Evolutionary conservation across 2,329 filamentous ascomycete species (phyloP), one percentile per base, ranked within the genome.

Genomic region (Aspergillus persii): DNA sequence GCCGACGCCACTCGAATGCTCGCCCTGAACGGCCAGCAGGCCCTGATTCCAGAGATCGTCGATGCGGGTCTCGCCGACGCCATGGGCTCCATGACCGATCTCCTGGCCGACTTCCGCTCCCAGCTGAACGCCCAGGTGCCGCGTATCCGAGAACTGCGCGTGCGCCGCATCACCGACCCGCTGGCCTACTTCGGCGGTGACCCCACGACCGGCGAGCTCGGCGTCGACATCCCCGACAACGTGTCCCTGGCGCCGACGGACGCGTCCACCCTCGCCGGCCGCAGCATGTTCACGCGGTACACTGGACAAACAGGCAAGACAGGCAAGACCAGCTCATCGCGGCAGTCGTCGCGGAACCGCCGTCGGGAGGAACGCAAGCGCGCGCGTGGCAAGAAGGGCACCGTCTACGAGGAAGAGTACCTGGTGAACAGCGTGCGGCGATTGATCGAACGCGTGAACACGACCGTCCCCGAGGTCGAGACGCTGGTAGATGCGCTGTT

Each of bases 321-420:
- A 2, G 68, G 68, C 18, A 67, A 64, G 46, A 71, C 62, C 60
- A 72, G 57, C 62, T 91, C 23, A 83, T 86, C 2, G 53, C 84
- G 92, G 11, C 89, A 89, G 59, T 96, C 92, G 46, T 90, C 86
- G 71, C 96, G 95, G 81, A 97, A 96, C 71, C 87, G 92, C 54
- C 83, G 89, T 27, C 84, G 92, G 23, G 95, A 99, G 76, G 95
- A 99, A 81, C 87, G 96, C 74, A 99, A 99, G 83, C 87, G 94
- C 15, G 95, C 95, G 0, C 83, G 92, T 7, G 95, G 95, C 27
- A 94, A 96, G 74, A 98, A 98, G 80, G 95, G 95, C 9, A 96
- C 91, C 15, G 91, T 99, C 4, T 99, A 99, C 75, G 95, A 99
- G 75, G 94, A 98, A 72, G 95, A 98, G 76, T 99, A 99, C 74